Conservation (phyloP, 768 basidiomycete species). For the Boletus tomentosulus region DNA sequence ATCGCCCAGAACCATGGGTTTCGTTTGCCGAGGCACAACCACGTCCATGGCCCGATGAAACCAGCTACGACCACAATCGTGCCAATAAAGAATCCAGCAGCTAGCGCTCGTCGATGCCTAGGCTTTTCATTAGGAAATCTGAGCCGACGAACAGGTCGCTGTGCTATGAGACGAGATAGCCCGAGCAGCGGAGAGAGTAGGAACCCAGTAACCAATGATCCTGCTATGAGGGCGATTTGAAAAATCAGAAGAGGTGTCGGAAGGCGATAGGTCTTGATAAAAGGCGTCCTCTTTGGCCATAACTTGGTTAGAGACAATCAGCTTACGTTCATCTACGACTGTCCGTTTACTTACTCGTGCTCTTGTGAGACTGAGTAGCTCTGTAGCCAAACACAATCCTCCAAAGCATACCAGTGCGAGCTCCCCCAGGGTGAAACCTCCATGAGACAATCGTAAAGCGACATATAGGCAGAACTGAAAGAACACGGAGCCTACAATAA, state of each 20-base stretch:
- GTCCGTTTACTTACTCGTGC: slow-evolving; percentile 55
- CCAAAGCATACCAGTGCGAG: slow-evolving; percentile 86
- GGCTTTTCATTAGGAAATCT: slow-evolving; percentile 80
- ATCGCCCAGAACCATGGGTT: slow-evolving; percentile 88
- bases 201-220: slow-evolving; percentile 89
- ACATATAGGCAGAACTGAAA: slow-evolving; percentile 91
- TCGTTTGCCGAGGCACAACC: slow-evolving; percentile 74
- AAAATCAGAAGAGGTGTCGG: slow-evolving; percentile 90
- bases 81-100: slow-evolving; percentile 79
- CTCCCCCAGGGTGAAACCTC: slow-evolving; percentile 95
- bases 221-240: slow-evolving; percentile 89
- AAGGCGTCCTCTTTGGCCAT: slow-evolving; percentile 73
- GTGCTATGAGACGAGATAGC: slow-evolving; percentile 87
- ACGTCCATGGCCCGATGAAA: slow-evolving; percentile 88
- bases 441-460: slow-evolving; percentile 83
- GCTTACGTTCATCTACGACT: background rate
- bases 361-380: slow-evolving; percentile 79
- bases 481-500: slow-evolving; percentile 67
- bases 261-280: slow-evolving; percentile 87
- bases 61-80: slow-evolving; percentile 73
- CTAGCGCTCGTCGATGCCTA: slow-evolving; percentile 76
- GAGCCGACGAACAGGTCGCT: slow-evolving; percentile 76
- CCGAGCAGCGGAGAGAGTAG: slow-evolving; percentile 90
- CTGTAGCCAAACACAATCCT: slow-evolving; percentile 81
- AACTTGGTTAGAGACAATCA: slow-evolving; percentile 44